phyloP scores from a whole-genome alignment of 306 rosid species.

The Datisca glomerata region DNA sequence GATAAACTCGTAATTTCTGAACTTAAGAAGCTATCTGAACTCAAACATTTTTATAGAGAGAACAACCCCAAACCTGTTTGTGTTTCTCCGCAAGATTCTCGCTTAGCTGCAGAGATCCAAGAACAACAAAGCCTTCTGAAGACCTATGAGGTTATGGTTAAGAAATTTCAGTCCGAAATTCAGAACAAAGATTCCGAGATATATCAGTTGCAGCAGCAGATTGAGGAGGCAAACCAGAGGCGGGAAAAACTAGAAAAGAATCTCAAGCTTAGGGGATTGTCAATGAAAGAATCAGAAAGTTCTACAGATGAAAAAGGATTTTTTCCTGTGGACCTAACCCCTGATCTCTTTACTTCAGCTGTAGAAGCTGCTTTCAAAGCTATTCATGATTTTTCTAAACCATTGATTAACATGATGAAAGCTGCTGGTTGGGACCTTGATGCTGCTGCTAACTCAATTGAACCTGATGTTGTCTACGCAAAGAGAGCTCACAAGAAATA shows the following conservation, averaged over 20 bases:
- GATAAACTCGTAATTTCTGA: constrained; percentile 88
- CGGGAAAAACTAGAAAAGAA: constrained; percentile 78
- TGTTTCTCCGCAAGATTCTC: constrained; percentile 92
- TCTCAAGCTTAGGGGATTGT: constrained; percentile 88
- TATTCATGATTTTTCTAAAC: constrained; percentile 95
- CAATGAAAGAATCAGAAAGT: constrained; percentile 69
- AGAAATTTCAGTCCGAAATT: constrained; percentile 97
- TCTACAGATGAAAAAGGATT: constrained; percentile 47
- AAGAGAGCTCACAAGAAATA: constrained; percentile 98
- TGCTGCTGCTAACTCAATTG: constrained; percentile 90
- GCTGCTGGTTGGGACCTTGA: constrained; percentile 99
- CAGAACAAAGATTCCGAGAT: constrained; percentile 96
- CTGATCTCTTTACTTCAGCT: constrained; percentile 71
- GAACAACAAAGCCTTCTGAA: constrained; percentile 92
- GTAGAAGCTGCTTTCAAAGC: constrained; percentile 84
- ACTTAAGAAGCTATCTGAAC: constrained; percentile 86
- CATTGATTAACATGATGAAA: constrained; percentile 97
- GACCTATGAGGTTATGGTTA: constrained; percentile 99
- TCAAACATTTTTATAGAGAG: constrained; percentile 95
- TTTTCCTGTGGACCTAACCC: constrained; percentile 66
- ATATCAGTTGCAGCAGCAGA: constrained; percentile 75
- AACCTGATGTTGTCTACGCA: constrained; percentile 63
- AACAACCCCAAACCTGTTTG: constrained; percentile 88
- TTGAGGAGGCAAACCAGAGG: constrained; percentile 89
- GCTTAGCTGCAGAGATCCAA: constrained; percentile 98